A percentile compares a stretch with the other conserved stretches of the same genome.
These are phyloP conservation scores for Rhizopogon roseolus DNA, from an alignment of 768 basidiomycete genomes.

Conservation along the genomic window DNA sequence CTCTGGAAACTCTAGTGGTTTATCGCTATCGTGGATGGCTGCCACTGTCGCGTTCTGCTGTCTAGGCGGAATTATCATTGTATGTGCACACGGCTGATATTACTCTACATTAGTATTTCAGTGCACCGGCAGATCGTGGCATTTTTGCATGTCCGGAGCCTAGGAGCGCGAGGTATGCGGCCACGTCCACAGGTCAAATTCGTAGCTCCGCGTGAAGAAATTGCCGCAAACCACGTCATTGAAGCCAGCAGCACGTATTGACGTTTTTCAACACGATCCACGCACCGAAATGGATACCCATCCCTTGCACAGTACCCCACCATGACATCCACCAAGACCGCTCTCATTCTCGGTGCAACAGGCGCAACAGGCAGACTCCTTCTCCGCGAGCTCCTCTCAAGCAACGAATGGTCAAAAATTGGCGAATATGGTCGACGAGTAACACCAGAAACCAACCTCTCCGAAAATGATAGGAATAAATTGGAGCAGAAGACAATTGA, in stretches of 20 bases:
- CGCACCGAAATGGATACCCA: neutral
- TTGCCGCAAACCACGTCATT: neutral
- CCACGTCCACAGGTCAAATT: no score
- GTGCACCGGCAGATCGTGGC: no score
- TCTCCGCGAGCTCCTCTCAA: constrained; percentile 56
- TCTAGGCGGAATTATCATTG: no score
- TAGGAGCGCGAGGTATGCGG: no score
- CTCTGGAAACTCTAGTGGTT: no score
- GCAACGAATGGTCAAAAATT: constrained; percentile 50
- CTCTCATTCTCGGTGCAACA: constrained; percentile 77
- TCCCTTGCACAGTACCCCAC: neutral
- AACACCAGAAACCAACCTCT: constrained; percentile 38
- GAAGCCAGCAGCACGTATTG: neutral
- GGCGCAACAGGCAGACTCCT: constrained; percentile 63
- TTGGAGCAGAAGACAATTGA: constrained; percentile 64
- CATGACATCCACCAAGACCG: constrained; percentile 28
- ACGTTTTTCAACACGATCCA: no score
- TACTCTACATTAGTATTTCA: no score
- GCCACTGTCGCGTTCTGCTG: no score
- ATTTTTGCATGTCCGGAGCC: no score
- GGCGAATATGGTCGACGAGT: constrained; percentile 68
- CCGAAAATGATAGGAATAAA: constrained; percentile 39
- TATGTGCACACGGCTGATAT: no score
- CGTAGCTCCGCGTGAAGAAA: no score
- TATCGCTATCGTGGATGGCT: no score